Evolutionary conservation across 495 filamentous ascomycete species (phyloP).

Genomic region (Tuber brumale): DNA sequence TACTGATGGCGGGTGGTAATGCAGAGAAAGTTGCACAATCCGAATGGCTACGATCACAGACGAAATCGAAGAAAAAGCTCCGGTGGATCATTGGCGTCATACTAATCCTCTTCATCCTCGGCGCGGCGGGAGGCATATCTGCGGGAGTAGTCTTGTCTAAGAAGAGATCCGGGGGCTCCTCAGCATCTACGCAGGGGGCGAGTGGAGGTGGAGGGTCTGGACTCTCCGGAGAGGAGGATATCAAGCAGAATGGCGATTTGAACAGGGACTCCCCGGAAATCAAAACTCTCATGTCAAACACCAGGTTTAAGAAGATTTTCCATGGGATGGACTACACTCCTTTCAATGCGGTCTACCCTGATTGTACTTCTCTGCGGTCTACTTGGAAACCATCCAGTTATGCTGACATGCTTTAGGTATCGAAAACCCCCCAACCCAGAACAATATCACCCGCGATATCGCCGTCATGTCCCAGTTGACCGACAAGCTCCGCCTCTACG

Average conservation of each 20-base stretch:
- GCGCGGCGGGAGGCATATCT: constrained; percentile 69
- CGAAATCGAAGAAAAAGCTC: constrained; percentile 59
- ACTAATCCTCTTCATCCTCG: constrained; percentile 57
- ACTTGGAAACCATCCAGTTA: neutral
- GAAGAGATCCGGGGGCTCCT: constrained; percentile 22
- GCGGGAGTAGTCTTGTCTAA: constrained; percentile 60
- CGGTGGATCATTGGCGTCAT: constrained; percentile 62
- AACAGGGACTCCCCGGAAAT: constrained; percentile 71
- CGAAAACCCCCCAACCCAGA: constrained; percentile 70
- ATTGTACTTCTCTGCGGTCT: constrained; percentile 48
- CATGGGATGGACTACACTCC: constrained; percentile 97
- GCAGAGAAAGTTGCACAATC: constrained; percentile 38
- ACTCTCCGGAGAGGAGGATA: constrained; percentile 45
- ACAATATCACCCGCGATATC: constrained; percentile 88
- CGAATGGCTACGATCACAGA: constrained; percentile 55
- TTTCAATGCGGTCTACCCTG: constrained; percentile 81
- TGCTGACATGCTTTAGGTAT: constrained; percentile 43
- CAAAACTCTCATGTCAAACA: constrained; percentile 69
- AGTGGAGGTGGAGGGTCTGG: constrained; percentile 30
- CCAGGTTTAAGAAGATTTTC: constrained; percentile 81
- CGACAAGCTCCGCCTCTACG: constrained; percentile 83
- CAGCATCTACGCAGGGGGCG: constrained; percentile 12
- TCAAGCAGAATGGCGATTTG: constrained; percentile 58
- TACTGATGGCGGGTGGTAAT: constrained; percentile 6
- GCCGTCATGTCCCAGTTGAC: constrained; percentile 88